Conservation (phyloP, 441 rosid genomes). For the Populus hybrid region DNA sequence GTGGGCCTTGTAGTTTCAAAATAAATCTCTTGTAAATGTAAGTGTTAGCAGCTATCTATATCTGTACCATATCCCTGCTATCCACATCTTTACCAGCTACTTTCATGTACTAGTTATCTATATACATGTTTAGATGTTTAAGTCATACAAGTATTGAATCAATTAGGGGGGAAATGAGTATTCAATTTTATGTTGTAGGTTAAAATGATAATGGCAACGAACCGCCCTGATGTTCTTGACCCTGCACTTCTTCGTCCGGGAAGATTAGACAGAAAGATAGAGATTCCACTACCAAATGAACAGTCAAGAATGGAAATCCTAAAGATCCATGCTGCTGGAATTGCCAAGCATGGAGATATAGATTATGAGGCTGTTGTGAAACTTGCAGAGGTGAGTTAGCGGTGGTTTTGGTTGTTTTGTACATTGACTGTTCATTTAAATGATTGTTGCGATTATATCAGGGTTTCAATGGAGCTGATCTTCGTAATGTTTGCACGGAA, state of each 20-base stretch:
- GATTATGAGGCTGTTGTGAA: constrained; percentile 95
- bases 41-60: not conserved
- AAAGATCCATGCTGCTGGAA: constrained; percentile 93
- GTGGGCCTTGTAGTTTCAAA: not conserved
- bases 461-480: constrained; percentile 99
- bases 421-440: not conserved
- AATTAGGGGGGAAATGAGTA: not conserved
- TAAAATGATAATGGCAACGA: constrained; percentile 93
- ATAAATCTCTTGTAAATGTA: not conserved
- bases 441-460: constrained; percentile 21
- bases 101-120: not conserved
- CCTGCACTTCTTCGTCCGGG: constrained; percentile 90
- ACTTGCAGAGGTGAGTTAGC: constrained; percentile 79
- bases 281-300: constrained; percentile 91
- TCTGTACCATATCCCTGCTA: not conserved
- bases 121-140: not conserved
- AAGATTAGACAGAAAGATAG: constrained; percentile 79
- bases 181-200: constrained; percentile 36
- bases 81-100: not conserved
- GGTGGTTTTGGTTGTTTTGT: not conserved
- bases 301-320: constrained; percentile 97
- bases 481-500: constrained; percentile 94
- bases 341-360: constrained; percentile 94
- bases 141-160: not conserved
- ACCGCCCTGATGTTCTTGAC: constrained; percentile 87